Evolutionary conservation across 805 yeast species (phyloP), one percentile per base, ranked within the genome.

Genomic region (Saccharomycopsis fermentans): DNA sequence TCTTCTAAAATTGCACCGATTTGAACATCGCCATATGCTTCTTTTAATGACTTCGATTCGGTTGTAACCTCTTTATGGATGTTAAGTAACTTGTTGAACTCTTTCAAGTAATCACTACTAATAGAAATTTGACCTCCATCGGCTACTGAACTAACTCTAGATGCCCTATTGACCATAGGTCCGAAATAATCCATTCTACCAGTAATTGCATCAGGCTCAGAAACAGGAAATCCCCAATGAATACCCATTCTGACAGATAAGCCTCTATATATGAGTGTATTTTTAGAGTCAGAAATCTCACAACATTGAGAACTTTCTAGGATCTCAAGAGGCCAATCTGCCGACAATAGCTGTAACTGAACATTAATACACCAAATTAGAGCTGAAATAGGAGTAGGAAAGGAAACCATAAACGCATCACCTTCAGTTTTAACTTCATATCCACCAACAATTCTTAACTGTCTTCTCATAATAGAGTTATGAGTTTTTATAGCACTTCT

Each of bases 351-450:
- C 68, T 89, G 95, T 58, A 85, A 80, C 70, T 94, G 99, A 5
- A 92, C 96, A 54, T 87, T 85, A 69, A 91, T 84, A 74, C 97
- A 90, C 98, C 99, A 94, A 39, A 90, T 76, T 62, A 94, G 74
- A 0, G 98, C 98, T 19, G 92, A 79, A 0, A 92, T 81, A 0
- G 96, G 92, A 0, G 96, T 85, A 0, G 97, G 96, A 70, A 94
- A 94, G 12, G 97, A 89, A 14, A 94, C 97, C 89, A 94, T 91
- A 66, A 94, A 94, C 0, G 99, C 96, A 77, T 94, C 99, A 68
- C 99, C 99, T 81, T 94, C 99, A 1, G 97, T 94, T 70, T 94
- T 94, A 29, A 94, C 99, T 70, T 94, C 99, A 69, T 94, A 94
- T 1, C 99, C 99, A 37, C 98, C 97, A 68, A 88, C 89, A 54